phyloP scores from a whole-genome alignment of 495 filamentous ascomycete species.

The Neurospora cerealis region DNA sequence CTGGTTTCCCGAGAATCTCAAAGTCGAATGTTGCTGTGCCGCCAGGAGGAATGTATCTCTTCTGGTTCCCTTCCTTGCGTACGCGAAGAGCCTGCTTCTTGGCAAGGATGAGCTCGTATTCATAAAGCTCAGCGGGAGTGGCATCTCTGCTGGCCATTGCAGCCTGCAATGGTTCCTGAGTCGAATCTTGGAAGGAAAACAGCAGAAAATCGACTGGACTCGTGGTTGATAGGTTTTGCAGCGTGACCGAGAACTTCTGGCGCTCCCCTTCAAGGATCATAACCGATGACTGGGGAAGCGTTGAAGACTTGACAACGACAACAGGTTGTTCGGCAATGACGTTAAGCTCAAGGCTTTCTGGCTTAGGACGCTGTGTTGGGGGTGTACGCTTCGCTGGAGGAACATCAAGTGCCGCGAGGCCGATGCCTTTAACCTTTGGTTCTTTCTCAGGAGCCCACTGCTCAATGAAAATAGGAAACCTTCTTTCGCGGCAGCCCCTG shows the following conservation, averaged over 20 bases:
- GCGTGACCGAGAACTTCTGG: constrained; percentile 63
- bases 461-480: constrained; percentile 72
- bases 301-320: constrained; percentile 61
- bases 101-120: constrained; percentile 67
- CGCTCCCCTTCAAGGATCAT: constrained; percentile 88
- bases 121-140: constrained; percentile 67
- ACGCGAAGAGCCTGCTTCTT: constrained; percentile 65
- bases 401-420: constrained; percentile 48
- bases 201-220: constrained; percentile 73
- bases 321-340: constrained; percentile 73
- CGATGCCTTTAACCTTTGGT: constrained; percentile 64
- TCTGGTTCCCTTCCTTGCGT: constrained; percentile 41
- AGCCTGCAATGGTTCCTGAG: constrained; percentile 61
- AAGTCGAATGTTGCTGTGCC: constrained; percentile 65
- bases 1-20: constrained; percentile 76
- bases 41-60: constrained; percentile 55
- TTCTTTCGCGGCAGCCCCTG: constrained; percentile 66
- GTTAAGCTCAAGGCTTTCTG: constrained; percentile 46
- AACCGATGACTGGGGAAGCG: constrained; percentile 73
- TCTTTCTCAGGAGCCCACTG: constrained; percentile 65
- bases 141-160: constrained; percentile 68
- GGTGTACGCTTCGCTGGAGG: constrained; percentile 21
- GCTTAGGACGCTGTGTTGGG: constrained; percentile 28
- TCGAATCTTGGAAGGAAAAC: constrained; percentile 85
- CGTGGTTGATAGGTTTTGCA: constrained; percentile 63